Evolutionary conservation across 495 filamentous ascomycete genomes (phyloP).

Genomic region (Podospora didyma): DNA sequence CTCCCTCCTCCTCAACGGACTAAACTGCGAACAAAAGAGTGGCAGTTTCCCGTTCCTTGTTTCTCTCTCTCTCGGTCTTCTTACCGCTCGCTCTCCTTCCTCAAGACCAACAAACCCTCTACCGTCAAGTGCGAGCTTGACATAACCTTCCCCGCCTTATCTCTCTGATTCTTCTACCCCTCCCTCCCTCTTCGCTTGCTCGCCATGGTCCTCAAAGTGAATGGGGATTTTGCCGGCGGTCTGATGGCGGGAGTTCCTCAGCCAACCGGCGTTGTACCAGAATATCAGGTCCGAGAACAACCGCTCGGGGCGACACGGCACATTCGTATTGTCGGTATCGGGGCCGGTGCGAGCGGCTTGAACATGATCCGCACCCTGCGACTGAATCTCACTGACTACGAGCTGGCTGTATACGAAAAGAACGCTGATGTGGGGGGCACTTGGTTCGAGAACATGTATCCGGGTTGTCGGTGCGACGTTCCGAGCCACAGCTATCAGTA

Average conservation of each 20-base stretch:
- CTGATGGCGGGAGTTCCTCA: constrained; percentile 1
- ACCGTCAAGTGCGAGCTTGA: too few relatives aligned
- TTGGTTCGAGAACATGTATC: constrained; percentile 58
- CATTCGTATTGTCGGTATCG: constrained; percentile 46
- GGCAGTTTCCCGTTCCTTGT: too few relatives aligned
- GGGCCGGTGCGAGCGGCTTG: constrained; percentile 47
- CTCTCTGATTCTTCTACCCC: too few relatives aligned
- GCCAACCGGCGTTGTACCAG: constrained; percentile 1
- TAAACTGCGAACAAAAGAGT: too few relatives aligned
- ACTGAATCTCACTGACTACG: constrained; percentile 40
- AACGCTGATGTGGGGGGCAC: constrained; percentile 62
- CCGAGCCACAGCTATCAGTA: constrained; percentile 55
- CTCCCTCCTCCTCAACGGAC: too few relatives aligned
- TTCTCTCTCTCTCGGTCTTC: too few relatives aligned
- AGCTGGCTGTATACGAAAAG: constrained; percentile 73
- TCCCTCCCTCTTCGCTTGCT: too few relatives aligned
- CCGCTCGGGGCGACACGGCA: constrained; percentile 40
- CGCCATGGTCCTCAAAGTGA: neutral
- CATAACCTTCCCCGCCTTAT: too few relatives aligned
- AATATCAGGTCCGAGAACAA: constrained; percentile 37
- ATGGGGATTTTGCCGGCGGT: neutral
- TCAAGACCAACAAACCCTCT: too few relatives aligned
- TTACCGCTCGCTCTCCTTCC: too few relatives aligned
- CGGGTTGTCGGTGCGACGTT: constrained; percentile 52
- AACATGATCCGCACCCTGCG: constrained; percentile 43